Percentiles rank a stretch among this genome's conserved stretches.
These are phyloP conservation scores for Cladosporium velox DNA, from an alignment of 2,329 filamentous ascomycete species.

Conservation along the genomic window DNA sequence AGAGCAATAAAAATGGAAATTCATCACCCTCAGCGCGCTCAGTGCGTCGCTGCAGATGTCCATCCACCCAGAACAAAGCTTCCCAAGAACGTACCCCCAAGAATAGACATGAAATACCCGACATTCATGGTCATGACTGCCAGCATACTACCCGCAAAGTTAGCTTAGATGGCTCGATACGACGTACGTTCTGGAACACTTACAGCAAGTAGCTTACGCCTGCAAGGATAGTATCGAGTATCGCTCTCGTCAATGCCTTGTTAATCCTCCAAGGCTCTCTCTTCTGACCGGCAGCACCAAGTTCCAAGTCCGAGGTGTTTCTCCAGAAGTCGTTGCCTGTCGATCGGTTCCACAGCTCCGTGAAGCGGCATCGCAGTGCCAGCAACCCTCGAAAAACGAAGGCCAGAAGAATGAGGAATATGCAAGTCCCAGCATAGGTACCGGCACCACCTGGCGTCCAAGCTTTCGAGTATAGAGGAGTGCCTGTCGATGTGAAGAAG, in stretches of 20 bases:
- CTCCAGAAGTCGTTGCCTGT: not conserved
- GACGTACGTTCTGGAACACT: slow-evolving; percentile 43
- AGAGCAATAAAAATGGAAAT: not conserved
- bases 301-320: not conserved
- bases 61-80: slow-evolving; percentile 35
- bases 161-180: not conserved
- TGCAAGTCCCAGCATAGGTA: slow-evolving; percentile 81
- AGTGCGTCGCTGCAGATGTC: slow-evolving; percentile 22
- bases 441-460: slow-evolving; percentile 73
- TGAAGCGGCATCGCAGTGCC: slow-evolving; percentile 30
- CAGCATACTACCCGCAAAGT: slow-evolving; percentile 66
- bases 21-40: not conserved
- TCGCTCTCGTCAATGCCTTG: slow-evolving; percentile 71
- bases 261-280: slow-evolving; percentile 69
- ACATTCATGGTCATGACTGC: slow-evolving; percentile 87
- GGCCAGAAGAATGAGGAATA: slow-evolving; percentile 79
- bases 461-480: slow-evolving; percentile 63
- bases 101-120: slow-evolving; percentile 75
- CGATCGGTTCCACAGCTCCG: slow-evolving; percentile 18
- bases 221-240: slow-evolving; percentile 67
- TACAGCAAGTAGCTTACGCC: slow-evolving; percentile 82
- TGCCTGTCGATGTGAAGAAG: slow-evolving; percentile 65
- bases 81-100: slow-evolving; percentile 77
- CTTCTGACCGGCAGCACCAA: not conserved
- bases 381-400: slow-evolving; percentile 61